Conservation (phyloP, 805 yeast genomes). For the Cyberlindnera veronae region DNA sequence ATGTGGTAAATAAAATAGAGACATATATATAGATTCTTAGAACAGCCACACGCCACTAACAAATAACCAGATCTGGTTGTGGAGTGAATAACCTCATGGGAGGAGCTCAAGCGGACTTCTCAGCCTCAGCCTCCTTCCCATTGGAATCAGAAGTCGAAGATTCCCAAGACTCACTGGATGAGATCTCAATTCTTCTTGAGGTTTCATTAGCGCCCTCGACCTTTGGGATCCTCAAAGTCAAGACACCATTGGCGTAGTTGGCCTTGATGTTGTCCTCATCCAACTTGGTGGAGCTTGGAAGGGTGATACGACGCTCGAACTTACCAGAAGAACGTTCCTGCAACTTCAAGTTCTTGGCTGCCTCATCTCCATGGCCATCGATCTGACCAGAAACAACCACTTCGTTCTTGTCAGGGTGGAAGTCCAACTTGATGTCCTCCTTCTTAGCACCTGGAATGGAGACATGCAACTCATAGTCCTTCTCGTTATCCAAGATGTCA, state of each 20-base stretch:
- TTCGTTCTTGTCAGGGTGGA: conserved; percentile 41
- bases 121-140: neutral
- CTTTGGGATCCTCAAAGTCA: conserved; percentile 41
- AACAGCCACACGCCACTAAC: neutral
- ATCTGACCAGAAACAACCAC: conserved; percentile 43
- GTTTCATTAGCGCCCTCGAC: conserved; percentile 23
- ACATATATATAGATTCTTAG: no score
- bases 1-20: no score
- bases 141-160: neutral
- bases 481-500: conserved; percentile 43
- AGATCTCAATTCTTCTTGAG: conserved; percentile 30
- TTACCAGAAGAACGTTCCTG: conserved; percentile 37
- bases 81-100: no score
- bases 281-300: conserved; percentile 36
- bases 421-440: conserved; percentile 43
- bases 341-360: conserved; percentile 28
- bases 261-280: conserved; percentile 46
- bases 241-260: conserved; percentile 42
- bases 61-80: neutral
- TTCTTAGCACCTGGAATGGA: conserved; percentile 47
- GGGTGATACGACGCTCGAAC: conserved; percentile 40
- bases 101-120: no score
- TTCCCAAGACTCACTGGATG: conserved; percentile 26
- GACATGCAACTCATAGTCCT: conserved; percentile 38
- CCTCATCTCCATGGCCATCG: conserved; percentile 27